Percentiles rank a stretch among this genome's conserved stretches.
Evolutionary conservation across 306 rosid species (phyloP).

Genomic region (Fragaria nilgerrensis): DNA sequence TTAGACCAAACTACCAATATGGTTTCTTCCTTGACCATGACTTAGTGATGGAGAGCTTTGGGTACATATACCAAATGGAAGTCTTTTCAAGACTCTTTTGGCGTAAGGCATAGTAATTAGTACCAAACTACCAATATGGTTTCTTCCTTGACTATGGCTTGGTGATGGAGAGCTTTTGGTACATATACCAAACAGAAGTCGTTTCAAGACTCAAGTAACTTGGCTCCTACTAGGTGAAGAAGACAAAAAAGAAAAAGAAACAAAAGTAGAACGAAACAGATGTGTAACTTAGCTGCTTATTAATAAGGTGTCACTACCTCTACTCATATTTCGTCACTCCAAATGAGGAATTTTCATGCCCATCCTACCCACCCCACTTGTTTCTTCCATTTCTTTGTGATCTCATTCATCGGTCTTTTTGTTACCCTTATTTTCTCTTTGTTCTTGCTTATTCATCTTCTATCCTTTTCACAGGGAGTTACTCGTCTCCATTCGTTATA

Average conservation of each 20-base stretch:
- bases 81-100: not conserved
- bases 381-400: not conserved
- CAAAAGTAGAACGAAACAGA: not conserved
- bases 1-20: not conserved
- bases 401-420: not conserved
- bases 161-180: not conserved
- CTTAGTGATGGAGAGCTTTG: not conserved
- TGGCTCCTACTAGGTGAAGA: not conserved
- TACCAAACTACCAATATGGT: not conserved
- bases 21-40: not conserved
- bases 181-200: not conserved
- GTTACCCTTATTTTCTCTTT: conserved; percentile 6
- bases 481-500: conserved; percentile 71
- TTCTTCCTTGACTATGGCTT: not conserved
- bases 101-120: no score
- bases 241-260: not conserved
- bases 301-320: not conserved
- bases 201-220: not conserved
- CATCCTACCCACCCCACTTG: not conserved
- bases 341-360: not conserved
- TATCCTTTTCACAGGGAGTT: conserved; percentile 63
- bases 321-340: not conserved
- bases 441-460: conserved; percentile 19
- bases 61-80: not conserved
- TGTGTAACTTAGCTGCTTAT: not conserved